phyloP scores from a whole-genome alignment of 2,329 filamentous ascomycete species.

The Cucurbitaria berberidis region DNA sequence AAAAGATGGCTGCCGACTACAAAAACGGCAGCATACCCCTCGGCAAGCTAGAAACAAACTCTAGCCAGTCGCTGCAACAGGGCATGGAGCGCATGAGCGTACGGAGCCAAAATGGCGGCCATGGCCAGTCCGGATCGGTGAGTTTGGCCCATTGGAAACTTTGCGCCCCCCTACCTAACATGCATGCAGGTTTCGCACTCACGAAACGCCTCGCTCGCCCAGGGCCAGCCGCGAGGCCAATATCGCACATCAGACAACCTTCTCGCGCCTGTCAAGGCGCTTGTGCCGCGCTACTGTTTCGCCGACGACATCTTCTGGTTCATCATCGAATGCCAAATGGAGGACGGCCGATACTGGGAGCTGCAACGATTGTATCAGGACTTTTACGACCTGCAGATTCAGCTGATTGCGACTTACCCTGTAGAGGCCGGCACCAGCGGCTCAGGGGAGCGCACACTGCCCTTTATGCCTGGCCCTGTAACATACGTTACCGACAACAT shows the following conservation, averaged over 20 bases:
- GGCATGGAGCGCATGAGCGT: slow-evolving; percentile 80
- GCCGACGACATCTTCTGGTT: slow-evolving; percentile 99
- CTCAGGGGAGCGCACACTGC: slow-evolving; percentile 75
- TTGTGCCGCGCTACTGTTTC: slow-evolving; percentile 91
- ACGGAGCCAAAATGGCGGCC: slow-evolving; percentile 41
- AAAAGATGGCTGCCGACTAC: slow-evolving; percentile 98
- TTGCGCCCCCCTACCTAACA: slow-evolving; percentile 21
- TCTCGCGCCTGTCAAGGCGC: slow-evolving; percentile 79
- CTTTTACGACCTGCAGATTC: slow-evolving; percentile 98
- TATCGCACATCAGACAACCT: slow-evolving; percentile 54
- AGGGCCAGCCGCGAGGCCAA: slow-evolving; percentile 51
- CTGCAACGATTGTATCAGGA: slow-evolving; percentile 95
- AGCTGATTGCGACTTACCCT: slow-evolving; percentile 87
- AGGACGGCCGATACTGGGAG: slow-evolving; percentile 92
- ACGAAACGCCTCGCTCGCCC: slow-evolving; percentile 45
- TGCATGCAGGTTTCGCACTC: slow-evolving; percentile 37
- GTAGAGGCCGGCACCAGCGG: slow-evolving; percentile 89
- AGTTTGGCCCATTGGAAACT: slow-evolving; percentile 22
- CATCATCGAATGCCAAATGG: slow-evolving; percentile 87
- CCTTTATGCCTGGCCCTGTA: slow-evolving; percentile 97
- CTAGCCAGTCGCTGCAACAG: slow-evolving; percentile 59
- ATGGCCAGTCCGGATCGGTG: slow-evolving; percentile 38
- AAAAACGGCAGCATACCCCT: slow-evolving; percentile 98
- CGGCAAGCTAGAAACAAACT: slow-evolving; percentile 76
- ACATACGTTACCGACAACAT: slow-evolving; percentile 98